Conservation (phyloP, 176 grass and related monocot species). For the Oryza meridionalis region DNA sequence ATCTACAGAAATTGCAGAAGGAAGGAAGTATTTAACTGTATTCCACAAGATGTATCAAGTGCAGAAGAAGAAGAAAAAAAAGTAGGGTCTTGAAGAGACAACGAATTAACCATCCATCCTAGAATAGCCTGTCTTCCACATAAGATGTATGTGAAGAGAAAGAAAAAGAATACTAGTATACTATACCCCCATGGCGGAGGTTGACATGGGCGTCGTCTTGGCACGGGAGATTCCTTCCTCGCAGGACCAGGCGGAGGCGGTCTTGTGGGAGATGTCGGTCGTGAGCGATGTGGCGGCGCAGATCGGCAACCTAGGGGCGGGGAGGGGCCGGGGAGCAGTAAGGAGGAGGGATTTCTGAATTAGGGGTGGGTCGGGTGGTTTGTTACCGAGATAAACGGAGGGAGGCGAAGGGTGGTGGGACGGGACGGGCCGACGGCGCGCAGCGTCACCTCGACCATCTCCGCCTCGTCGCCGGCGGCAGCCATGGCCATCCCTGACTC, state of each 20-base stretch:
- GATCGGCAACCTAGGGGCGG: constrained; percentile 53
- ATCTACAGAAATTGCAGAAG: constrained; percentile 44
- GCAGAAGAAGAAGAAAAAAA: background rate
- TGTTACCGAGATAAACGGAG: constrained; percentile 53
- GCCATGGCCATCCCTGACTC: constrained; percentile 19
- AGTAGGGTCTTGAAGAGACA: background rate
- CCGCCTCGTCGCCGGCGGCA: constrained; percentile 34
- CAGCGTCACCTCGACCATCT: constrained; percentile 62
- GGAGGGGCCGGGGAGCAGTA: constrained; percentile 14
- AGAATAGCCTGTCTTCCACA: background rate
- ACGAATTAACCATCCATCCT: background rate
- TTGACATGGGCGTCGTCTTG: constrained; percentile 51
- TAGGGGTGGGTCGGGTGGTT: too few relatives aligned
- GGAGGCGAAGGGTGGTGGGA: constrained; percentile 57
- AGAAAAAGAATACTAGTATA: background rate
- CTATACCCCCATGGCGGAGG: constrained; percentile 53
- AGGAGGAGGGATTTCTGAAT: background rate
- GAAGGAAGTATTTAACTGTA: background rate
- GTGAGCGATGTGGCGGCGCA: constrained; percentile 57
- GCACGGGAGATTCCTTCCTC: constrained; percentile 55
- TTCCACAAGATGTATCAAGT: background rate
- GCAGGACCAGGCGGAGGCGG: constrained; percentile 72
- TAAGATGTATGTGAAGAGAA: background rate
- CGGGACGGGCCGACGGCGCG: constrained; percentile 63
- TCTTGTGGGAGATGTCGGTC: constrained; percentile 54